These are phyloP conservation scores for Exserohilum turcica DNA, from an alignment of 2,329 filamentous ascomycete species.

Conservation along the genomic window DNA sequence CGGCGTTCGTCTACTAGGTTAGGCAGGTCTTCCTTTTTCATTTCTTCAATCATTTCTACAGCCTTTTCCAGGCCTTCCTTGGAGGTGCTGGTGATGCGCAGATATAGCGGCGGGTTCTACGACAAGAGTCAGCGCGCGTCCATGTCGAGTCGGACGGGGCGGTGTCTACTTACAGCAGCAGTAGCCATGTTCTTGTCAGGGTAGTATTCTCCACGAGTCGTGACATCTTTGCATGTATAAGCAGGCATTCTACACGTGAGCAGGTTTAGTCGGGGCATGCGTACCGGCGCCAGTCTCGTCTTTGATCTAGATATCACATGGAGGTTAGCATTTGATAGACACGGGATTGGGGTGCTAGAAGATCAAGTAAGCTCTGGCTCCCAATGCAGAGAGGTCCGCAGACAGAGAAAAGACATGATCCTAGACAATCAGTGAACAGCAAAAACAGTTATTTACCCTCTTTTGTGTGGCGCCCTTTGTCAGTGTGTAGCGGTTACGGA, in stretches of 20 bases:
- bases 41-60: slow-evolving; percentile 84
- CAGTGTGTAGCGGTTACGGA: slow-evolving; percentile 94
- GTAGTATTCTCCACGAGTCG: slow-evolving; percentile 93
- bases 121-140: not conserved
- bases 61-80: slow-evolving; percentile 92
- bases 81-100: slow-evolving; percentile 90
- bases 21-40: slow-evolving; percentile 95
- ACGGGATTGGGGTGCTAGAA: slow-evolving; percentile 54
- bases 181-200: slow-evolving; percentile 98
- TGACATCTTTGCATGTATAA: slow-evolving; percentile 87
- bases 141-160: not conserved
- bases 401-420: slow-evolving; percentile 49
- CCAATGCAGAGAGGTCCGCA: slow-evolving; percentile 44
- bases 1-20: slow-evolving; percentile 93
- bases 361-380: slow-evolving; percentile 55
- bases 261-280: slow-evolving; percentile 73
- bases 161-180: slow-evolving; percentile 67
- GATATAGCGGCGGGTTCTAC: slow-evolving; percentile 89
- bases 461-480: slow-evolving; percentile 98
- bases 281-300: slow-evolving; percentile 99
- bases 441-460: slow-evolving; percentile 95
- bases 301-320: slow-evolving; percentile 94
- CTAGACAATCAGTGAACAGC: slow-evolving; percentile 68
- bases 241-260: slow-evolving; percentile 63
- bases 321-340: slow-evolving; percentile 93